Evolutionary conservation across 2,329 filamentous ascomycete genomes (phyloP).

Genomic region (Calonectria henricotiae): DNA sequence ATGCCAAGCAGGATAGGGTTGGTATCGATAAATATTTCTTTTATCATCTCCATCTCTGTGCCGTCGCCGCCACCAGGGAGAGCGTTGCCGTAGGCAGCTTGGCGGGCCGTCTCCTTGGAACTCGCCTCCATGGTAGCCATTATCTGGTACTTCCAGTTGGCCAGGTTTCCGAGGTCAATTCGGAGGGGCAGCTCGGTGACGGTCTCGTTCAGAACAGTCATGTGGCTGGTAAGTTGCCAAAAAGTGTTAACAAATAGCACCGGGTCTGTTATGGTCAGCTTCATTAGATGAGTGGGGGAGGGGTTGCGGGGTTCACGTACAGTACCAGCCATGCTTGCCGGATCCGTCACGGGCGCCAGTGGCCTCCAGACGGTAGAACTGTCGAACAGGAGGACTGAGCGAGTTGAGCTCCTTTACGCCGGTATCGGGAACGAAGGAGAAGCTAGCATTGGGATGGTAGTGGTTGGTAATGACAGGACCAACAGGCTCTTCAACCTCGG

Average conservation of each 20-base stretch:
- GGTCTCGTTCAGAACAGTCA: conserved; percentile 93
- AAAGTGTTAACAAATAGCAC: conserved; percentile 95
- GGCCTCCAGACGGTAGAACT: conserved; percentile 85
- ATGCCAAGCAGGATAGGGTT: conserved; percentile 92
- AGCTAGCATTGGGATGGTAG: conserved; percentile 95
- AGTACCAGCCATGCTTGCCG: conserved; percentile 94
- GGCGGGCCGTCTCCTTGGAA: conserved; percentile 85
- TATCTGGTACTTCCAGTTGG: conserved; percentile 91
- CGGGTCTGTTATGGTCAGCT: conserved; percentile 68
- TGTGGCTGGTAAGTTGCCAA: conserved; percentile 94
- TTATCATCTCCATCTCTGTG: conserved; percentile 96
- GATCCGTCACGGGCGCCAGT: conserved; percentile 86
- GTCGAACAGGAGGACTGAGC: conserved; percentile 81
- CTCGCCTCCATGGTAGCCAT: conserved; percentile 90
- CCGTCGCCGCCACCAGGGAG: conserved; percentile 88
- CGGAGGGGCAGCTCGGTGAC: conserved; percentile 86
- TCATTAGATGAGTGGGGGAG: background rate
- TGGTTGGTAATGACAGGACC: conserved; percentile 86
- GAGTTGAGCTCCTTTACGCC: conserved; percentile 79
- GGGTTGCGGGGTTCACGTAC: conserved; percentile 56
- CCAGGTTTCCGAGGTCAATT: conserved; percentile 86
- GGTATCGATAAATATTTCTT: conserved; percentile 93
- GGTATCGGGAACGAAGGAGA: conserved; percentile 88
- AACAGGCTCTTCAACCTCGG: conserved; percentile 69
- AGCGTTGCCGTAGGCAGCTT: conserved; percentile 81